phyloP scores from a whole-genome alignment of 352 stramenopile species.

The Halophytophthora batemanensis region DNA sequence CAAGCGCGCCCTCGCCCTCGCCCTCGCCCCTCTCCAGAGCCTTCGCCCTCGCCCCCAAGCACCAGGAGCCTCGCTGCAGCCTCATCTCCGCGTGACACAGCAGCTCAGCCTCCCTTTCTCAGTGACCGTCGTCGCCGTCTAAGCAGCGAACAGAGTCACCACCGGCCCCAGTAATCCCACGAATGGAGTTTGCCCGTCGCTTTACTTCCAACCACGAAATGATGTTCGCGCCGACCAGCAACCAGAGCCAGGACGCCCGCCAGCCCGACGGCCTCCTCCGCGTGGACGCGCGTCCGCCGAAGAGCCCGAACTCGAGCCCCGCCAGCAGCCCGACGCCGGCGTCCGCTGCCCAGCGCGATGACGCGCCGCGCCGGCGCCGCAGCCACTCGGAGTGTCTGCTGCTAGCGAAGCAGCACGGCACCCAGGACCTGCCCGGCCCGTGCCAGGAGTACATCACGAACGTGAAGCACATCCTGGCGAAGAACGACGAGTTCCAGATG shows the following conservation, averaged over 20 bases:
- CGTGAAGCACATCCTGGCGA: constrained; percentile 82
- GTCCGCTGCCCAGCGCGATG: constrained; percentile 31
- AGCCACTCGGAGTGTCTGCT: constrained; percentile 82
- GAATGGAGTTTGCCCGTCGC: constrained; percentile 38
- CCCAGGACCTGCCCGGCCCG: constrained; percentile 53
- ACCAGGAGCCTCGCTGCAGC: not conserved
- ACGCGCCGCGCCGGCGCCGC: constrained; percentile 50
- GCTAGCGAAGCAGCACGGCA: constrained; percentile 55
- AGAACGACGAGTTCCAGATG: constrained; percentile 48
- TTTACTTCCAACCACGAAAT: constrained; percentile 34
- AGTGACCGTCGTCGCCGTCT: not conserved
- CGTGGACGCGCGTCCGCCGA: constrained; percentile 50
- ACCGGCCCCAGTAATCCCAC: not conserved
- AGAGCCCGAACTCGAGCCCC: constrained; percentile 23
- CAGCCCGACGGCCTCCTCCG: constrained; percentile 31
- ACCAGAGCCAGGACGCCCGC: constrained; percentile 14
- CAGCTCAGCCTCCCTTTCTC: too few relatives aligned
- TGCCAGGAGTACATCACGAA: constrained; percentile 85
- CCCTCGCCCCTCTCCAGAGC: constrained; percentile 11
- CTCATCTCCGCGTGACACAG: not conserved
- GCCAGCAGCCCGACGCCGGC: constrained; percentile 21
- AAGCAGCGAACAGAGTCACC: constrained; percentile 9
- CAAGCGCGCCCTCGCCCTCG: constrained; percentile 13
- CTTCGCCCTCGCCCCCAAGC: too few relatives aligned
- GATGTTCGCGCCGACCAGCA: constrained; percentile 19